A percentile compares a stretch with the other conserved stretches of the same genome.
These are phyloP conservation scores for Elsinoe necatrix DNA, from an alignment of 2,329 filamentous ascomycete genomes.

Conservation along the genomic window DNA sequence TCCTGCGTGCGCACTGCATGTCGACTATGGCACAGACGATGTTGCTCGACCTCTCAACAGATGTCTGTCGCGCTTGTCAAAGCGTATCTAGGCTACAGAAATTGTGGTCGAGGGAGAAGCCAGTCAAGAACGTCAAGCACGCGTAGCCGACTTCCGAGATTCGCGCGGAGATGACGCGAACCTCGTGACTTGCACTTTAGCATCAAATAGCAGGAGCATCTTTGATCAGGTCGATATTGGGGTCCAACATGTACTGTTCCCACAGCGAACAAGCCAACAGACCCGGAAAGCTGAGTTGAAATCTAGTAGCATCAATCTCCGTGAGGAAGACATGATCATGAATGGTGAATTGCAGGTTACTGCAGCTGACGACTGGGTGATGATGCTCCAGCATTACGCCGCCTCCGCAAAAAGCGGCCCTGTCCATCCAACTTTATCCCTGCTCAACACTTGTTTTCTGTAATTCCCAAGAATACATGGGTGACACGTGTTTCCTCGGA, in stretches of 20 bases:
- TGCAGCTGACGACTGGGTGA: slow-evolving; percentile 18
- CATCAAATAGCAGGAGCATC: not conserved
- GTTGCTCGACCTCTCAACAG: not conserved
- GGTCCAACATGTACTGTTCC: too few relatives aligned
- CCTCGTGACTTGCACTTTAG: slow-evolving; percentile 2
- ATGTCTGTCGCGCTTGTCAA: not conserved
- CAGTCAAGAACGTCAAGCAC: not conserved
- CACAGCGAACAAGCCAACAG: too few relatives aligned
- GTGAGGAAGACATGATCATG: too few relatives aligned
- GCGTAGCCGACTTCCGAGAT: not conserved
- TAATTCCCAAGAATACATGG: not conserved
- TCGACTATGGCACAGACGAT: not conserved
- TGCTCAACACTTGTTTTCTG: slow-evolving; percentile 13
- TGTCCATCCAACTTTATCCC: slow-evolving; percentile 14
- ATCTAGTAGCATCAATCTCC: too few relatives aligned
- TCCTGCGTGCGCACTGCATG: not conserved
- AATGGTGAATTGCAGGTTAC: not conserved
- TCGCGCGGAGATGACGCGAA: slow-evolving; percentile 7
- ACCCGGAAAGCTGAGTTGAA: too few relatives aligned
- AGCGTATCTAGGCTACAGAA: not conserved
- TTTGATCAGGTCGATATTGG: too few relatives aligned
- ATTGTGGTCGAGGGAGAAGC: not conserved
- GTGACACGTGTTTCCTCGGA: not conserved
- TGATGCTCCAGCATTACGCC: slow-evolving; percentile 6
- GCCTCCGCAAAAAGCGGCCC: slow-evolving; percentile 2